Percentiles rank a stretch among this genome's conserved stretches.
These are phyloP conservation scores for Penicillium sp. DNA, from an alignment of 2,329 filamentous ascomycete genomes.

Conservation along the genomic window DNA sequence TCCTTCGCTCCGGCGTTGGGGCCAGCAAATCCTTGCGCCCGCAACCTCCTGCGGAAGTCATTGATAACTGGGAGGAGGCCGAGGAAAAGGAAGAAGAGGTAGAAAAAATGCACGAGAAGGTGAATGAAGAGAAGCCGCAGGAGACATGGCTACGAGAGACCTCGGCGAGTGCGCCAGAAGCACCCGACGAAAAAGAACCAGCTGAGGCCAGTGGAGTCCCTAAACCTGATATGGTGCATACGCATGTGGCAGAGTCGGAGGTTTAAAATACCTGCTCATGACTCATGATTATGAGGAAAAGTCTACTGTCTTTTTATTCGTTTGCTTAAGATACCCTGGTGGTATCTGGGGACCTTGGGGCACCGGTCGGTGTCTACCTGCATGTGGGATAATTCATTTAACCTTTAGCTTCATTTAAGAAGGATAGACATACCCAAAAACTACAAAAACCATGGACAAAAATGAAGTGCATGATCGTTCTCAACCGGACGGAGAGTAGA, in stretches of 20 bases:
- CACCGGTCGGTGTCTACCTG: slow-evolving; percentile 1
- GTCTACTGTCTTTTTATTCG: not conserved
- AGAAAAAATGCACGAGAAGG: slow-evolving; percentile 21
- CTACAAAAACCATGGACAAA: not conserved
- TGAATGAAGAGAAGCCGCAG: not conserved
- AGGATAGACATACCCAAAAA: not conserved
- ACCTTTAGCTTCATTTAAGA: not conserved
- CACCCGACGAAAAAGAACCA: not conserved
- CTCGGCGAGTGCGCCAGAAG: not conserved
- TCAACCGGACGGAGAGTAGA: not conserved
- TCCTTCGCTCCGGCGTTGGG: slow-evolving; percentile 36
- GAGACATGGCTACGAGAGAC: not conserved
- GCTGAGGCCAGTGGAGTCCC: not conserved
- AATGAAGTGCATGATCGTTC: not conserved
- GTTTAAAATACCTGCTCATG: slow-evolving; percentile 1
- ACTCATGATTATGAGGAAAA: slow-evolving; percentile 12
- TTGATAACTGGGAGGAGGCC: slow-evolving; percentile 49
- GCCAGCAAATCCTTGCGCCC: slow-evolving; percentile 29
- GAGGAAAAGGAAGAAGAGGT: slow-evolving; percentile 43
- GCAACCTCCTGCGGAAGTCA: slow-evolving; percentile 33
- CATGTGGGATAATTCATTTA: not conserved
- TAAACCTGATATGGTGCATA: too few relatives aligned
- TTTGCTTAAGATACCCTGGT: slow-evolving; percentile 15
- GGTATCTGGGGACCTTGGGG: slow-evolving; percentile 14
- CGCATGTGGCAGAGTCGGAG: not conserved